A percentile compares a stretch with the other conserved stretches of the same genome.
phyloP scores from a whole-genome alignment of 257 asterid species.

The Rauvolfia tetraphylla region DNA sequence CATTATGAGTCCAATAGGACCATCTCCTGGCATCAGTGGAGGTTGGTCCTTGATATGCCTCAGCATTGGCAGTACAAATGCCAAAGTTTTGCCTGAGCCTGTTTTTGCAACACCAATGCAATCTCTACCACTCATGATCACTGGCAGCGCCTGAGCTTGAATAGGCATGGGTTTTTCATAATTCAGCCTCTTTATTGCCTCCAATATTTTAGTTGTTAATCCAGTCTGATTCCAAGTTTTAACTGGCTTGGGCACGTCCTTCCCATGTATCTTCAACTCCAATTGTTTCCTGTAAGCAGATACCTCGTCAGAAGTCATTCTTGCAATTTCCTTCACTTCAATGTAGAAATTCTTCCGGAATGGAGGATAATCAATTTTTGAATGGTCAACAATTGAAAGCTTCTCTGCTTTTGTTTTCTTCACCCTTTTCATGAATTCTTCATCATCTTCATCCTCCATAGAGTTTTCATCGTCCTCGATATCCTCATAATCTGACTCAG shows the following conservation, averaged over 20 bases:
- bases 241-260: conserved; percentile 81
- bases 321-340: conserved; percentile 73
- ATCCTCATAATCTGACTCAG: conserved; percentile 67
- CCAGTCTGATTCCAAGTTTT: conserved; percentile 89
- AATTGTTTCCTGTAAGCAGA: conserved; percentile 60
- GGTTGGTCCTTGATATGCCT: conserved; percentile 91
- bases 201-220: conserved; percentile 64
- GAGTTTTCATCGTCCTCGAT: conserved; percentile 50
- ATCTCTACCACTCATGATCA: conserved; percentile 88
- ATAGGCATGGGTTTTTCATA: conserved; percentile 75
- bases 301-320: conserved; percentile 71
- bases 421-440: conserved; percentile 79
- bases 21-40: conserved; percentile 74
- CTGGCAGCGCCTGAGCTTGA: conserved; percentile 82
- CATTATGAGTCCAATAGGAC: conserved; percentile 85
- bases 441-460: conserved; percentile 79
- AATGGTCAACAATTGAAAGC: conserved; percentile 72
- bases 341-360: conserved; percentile 76
- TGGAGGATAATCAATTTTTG: conserved; percentile 65
- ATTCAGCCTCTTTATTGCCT: conserved; percentile 62
- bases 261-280: conserved; percentile 79
- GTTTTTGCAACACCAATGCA: conserved; percentile 90
- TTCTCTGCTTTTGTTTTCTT: conserved; percentile 87
- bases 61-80: conserved; percentile 87
- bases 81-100: conserved; percentile 85